Percentiles rank a stretch among this genome's conserved stretches.
Conservation (phyloP, 768 basidiomycete genomes). For the Agaricus sinodeliciosus region DNA sequence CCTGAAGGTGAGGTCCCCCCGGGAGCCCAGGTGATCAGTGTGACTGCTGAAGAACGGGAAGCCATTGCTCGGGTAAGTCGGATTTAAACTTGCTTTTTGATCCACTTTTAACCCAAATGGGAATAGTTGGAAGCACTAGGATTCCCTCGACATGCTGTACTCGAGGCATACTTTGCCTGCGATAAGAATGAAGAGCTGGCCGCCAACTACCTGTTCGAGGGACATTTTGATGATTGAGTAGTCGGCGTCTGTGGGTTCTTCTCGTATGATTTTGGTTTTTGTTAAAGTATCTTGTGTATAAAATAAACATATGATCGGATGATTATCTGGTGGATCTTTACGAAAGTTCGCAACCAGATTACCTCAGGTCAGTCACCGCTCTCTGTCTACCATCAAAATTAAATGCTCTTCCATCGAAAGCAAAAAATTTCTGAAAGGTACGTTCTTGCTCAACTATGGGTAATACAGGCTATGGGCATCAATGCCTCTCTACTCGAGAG, state of each 20-base stretch:
- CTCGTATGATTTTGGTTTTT: neutral
- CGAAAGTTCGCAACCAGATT: too few species aligned
- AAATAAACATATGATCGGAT: neutral
- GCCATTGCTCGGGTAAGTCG: constrained; percentile 81
- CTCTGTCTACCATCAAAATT: too few species aligned
- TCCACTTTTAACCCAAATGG: neutral
- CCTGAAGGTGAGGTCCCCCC: constrained; percentile 37
- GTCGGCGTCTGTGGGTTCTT: neutral
- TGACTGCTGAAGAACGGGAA: constrained; percentile 82
- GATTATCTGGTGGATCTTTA: too few species aligned
- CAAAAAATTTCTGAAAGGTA: too few species aligned
- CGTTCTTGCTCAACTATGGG: too few species aligned
- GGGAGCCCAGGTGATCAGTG: constrained; percentile 58
- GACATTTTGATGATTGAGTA: constrained; percentile 37
- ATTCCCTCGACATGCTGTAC: constrained; percentile 72
- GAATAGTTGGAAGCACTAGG: constrained; percentile 79
- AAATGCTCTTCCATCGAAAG: too few species aligned
- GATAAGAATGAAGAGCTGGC: constrained; percentile 97
- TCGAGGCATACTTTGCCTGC: constrained; percentile 91
- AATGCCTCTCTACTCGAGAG: too few species aligned
- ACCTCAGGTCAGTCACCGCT: too few species aligned
- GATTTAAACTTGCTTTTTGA: neutral
- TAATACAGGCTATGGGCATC: too few species aligned
- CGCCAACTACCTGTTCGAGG: constrained; percentile 89
- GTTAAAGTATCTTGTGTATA: neutral